Evolutionary conservation across 2,329 filamentous ascomycete species (phyloP).

Genomic region (Botrytis deweyae): DNA sequence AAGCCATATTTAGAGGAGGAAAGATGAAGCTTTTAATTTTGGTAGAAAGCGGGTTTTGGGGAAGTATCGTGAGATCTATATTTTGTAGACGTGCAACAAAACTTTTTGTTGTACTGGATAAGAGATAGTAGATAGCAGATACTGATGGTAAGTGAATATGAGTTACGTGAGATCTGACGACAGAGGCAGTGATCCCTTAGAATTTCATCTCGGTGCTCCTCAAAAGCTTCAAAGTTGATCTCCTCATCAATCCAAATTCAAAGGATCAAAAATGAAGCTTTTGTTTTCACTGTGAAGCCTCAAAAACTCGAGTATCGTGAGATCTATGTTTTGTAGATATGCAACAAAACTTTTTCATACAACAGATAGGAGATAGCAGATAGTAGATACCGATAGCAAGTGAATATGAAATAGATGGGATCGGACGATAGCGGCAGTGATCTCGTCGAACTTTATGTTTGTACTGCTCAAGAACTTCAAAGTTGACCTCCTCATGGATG

Average conservation of each 20-base stretch:
- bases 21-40: neutral
- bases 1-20: neutral
- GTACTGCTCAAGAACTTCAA: neutral
- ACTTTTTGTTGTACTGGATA: neutral
- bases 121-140: neutral
- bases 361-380: neutral
- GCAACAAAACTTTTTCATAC: neutral
- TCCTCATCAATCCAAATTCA: neutral
- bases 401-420: neutral
- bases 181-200: neutral
- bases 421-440: neutral
- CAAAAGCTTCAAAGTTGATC: too few relatives aligned
- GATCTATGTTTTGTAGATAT: neutral
- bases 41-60: too few relatives aligned
- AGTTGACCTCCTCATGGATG: neutral
- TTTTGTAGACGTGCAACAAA: neutral
- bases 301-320: neutral
- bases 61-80: neutral
- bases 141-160: neutral
- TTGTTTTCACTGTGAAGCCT: too few relatives aligned
- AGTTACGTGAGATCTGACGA: neutral
- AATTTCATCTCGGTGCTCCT: too few relatives aligned
- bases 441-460: neutral
- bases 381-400: neutral
- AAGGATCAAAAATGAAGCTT: neutral